Evolutionary conservation across 257 asterid species (phyloP), one percentile per base, ranked within the genome.

Genomic region (Solanum neorickii): DNA sequence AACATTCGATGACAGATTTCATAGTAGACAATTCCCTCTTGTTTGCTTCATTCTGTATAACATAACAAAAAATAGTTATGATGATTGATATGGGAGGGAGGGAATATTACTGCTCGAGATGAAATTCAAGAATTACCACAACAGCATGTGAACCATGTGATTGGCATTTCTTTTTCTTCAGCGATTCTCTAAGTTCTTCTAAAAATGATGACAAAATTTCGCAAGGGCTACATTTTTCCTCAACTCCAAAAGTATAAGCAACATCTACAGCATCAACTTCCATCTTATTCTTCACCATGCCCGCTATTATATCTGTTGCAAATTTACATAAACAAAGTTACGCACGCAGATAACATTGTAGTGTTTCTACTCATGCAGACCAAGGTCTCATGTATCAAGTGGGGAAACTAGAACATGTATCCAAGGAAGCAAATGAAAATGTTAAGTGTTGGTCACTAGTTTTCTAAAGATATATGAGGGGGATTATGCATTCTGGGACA

Each of bases 261-360:
- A 93, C 80, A 90, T 96, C 95, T 88, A 94, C 95, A 66, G 98
- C 98, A 60, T 94, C 94, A 87, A 95, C 92, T 89, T 90, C 96
- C 98, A 89, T 91, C 87, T 91, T 93, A 39, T 89, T 89, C 91
- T 93, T 94, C 78, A 94, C 47, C 97, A 93, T 88, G 69, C 90
- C 92, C 59, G 92, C 95, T 86, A 94, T 90, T 74, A 91, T 87
- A 25, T 94, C 99, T 96, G 94, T 90, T 87, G 88, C 42, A 91
- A 74, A 86, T 82, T 33, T 42, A 25, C 52, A 74, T 37, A 74
- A 77, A 27, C 37, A 77, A 44, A 77, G 83, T 77, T 77, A n/a
- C 31, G 5, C 15, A 44, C 14, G 35, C 60, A 77, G 83, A 77
- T 6, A 42, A 25, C 35, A 25, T 42, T 4, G 62, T 25, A 44